These are phyloP conservation scores for Silene uniflora DNA, from an alignment of 148 eudicot species.

Conservation along the genomic window DNA sequence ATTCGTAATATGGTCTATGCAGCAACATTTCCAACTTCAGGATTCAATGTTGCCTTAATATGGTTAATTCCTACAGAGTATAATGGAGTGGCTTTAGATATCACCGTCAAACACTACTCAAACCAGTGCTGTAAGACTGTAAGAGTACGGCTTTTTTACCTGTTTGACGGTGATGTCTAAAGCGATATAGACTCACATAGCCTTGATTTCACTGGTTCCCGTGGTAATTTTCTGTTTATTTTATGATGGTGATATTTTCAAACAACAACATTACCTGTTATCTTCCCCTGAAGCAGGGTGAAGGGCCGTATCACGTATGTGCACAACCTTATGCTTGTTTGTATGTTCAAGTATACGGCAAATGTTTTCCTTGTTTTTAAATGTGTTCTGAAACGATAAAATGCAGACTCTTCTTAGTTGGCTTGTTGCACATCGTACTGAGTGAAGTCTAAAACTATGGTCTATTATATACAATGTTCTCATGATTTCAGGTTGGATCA, in stretches of 20 bases:
- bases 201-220: not conserved
- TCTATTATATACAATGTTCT: not conserved
- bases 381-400: not conserved
- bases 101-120: no score
- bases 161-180: not conserved
- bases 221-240: not conserved
- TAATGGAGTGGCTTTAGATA: not conserved
- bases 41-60: not conserved
- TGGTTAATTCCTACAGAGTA: not conserved
- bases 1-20: not conserved
- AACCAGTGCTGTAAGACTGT: no score
- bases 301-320: no score
- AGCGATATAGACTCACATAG: not conserved
- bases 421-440: not conserved
- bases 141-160: no score
- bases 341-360: not conserved
- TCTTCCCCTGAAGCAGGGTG: no score
- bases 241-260: no score
- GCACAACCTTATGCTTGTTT: no score
- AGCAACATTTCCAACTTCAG: not conserved
- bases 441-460: not conserved
- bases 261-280: no score
- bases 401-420: no score
- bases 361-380: not conserved
- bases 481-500: conserved; percentile 44